phyloP scores from a whole-genome alignment of 495 filamentous ascomycete species.

The Massariosphaeria phaeospora region DNA sequence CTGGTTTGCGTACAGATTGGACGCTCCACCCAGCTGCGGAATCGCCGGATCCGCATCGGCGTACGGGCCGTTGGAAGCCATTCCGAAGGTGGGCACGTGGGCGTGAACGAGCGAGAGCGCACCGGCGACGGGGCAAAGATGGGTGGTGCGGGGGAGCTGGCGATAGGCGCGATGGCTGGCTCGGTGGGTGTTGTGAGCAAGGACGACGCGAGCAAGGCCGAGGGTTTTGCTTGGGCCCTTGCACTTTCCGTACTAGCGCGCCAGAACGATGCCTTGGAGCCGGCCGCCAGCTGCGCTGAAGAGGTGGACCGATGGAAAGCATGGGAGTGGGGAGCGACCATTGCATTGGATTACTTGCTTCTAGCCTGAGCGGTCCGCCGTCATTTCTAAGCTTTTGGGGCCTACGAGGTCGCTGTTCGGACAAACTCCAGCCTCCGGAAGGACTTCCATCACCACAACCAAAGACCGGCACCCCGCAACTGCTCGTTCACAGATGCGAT shows the following conservation, averaged over 20 bases:
- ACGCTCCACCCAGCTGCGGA: slow-evolving; percentile 12
- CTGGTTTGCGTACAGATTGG: slow-evolving; percentile 29
- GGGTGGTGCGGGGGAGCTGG: slow-evolving; percentile 9
- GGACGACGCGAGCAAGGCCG: not conserved
- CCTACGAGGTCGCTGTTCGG: no score
- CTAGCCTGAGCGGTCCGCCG: no score
- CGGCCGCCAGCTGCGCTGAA: not conserved
- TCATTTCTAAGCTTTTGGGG: no score
- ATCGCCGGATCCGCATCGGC: slow-evolving; percentile 14
- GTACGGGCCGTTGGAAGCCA: slow-evolving; percentile 27
- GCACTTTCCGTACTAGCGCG: slow-evolving; percentile 22
- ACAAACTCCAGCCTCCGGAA: no score
- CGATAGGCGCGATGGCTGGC: slow-evolving; percentile 10
- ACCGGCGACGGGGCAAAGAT: slow-evolving; percentile 4
- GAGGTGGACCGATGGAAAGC: not conserved
- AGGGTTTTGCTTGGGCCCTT: slow-evolving; percentile 8
- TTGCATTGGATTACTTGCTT: no score
- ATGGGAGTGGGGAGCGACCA: not conserved
- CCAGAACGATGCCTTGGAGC: no score
- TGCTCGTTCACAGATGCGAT: no score
- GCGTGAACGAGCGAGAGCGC: slow-evolving; percentile 1
- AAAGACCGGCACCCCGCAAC: no score
- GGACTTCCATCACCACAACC: no score
- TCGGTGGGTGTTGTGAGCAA: slow-evolving; percentile 13
- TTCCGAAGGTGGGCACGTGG: slow-evolving; percentile 9